These are phyloP conservation scores for Erodium trifolium DNA, from an alignment of 441 rosid genomes.

Conservation along the genomic window DNA sequence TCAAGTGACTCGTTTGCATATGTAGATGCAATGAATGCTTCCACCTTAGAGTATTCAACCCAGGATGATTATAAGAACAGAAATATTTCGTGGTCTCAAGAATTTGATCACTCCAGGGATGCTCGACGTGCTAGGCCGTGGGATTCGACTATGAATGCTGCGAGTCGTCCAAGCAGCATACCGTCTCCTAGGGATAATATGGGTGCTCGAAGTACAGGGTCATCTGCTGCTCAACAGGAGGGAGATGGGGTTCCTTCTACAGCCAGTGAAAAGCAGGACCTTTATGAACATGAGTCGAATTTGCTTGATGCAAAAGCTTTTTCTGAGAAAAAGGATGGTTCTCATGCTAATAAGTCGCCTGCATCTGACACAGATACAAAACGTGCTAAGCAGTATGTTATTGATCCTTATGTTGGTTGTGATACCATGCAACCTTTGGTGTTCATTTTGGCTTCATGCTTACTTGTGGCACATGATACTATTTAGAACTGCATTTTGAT, in stretches of 20 bases:
- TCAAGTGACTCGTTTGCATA: slow-evolving; percentile 98
- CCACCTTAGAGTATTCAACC: slow-evolving; percentile 49
- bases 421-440: background rate
- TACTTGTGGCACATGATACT: background rate
- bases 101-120: slow-evolving; percentile 51
- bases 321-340: slow-evolving; percentile 48
- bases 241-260: slow-evolving; percentile 37
- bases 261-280: slow-evolving; percentile 47
- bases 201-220: slow-evolving; percentile 43
- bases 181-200: slow-evolving; percentile 46
- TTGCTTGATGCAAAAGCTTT: slow-evolving; percentile 44
- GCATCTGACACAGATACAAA: slow-evolving; percentile 74
- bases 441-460: background rate
- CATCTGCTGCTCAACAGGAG: slow-evolving; percentile 43
- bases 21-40: slow-evolving; percentile 50
- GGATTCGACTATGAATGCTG: slow-evolving; percentile 43
- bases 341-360: slow-evolving; percentile 51
- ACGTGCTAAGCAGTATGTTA: slow-evolving; percentile 96
- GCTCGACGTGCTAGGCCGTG: slow-evolving; percentile 42
- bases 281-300: slow-evolving; percentile 41
- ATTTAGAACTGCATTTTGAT: background rate
- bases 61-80: slow-evolving; percentile 54
- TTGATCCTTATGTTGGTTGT: slow-evolving; percentile 12
- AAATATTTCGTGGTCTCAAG: slow-evolving; percentile 40
- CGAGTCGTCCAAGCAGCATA: slow-evolving; percentile 37